Conservation (phyloP, 75 land plant species). For the Cunninghamia lanceolata region DNA sequence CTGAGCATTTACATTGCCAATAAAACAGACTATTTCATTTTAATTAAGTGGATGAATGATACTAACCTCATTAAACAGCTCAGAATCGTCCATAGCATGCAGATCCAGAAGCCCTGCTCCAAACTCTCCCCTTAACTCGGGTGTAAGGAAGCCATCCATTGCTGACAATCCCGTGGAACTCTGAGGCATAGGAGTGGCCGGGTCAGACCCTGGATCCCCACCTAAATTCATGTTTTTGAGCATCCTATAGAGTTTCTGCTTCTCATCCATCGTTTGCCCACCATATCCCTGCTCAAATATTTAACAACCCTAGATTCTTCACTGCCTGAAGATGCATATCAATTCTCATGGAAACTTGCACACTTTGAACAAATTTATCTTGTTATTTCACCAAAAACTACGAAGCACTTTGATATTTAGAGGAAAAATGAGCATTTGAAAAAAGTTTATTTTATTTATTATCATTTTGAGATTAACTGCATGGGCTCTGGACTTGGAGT, state of each 20-base stretch:
- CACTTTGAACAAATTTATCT: background rate
- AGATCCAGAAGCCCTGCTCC: conserved; percentile 94
- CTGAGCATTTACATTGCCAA: background rate
- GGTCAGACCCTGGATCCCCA: conserved; percentile 72
- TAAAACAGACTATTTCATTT: background rate
- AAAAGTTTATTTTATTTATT: background rate
- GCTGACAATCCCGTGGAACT: conserved; percentile 27
- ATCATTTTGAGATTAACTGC: background rate
- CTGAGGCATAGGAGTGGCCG: conserved; percentile 58
- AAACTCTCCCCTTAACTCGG: conserved; percentile 93
- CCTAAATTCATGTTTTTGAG: conserved; percentile 76
- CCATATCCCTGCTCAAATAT: conserved; percentile 71
- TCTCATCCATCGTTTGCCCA: conserved; percentile 78
- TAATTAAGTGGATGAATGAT: background rate
- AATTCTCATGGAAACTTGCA: background rate
- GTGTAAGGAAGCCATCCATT: conserved; percentile 76
- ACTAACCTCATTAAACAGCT: conserved; percentile 83
- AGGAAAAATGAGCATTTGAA: background rate
- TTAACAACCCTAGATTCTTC: background rate
- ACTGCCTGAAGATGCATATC: background rate
- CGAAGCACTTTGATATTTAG: background rate
- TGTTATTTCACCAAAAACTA: background rate
- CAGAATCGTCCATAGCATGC: conserved; percentile 92
- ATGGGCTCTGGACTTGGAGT: background rate
- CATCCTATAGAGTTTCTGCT: conserved; percentile 77